phyloP scores from a whole-genome alignment of 148 eudicot genomes.

The Camellia granthamiana region DNA sequence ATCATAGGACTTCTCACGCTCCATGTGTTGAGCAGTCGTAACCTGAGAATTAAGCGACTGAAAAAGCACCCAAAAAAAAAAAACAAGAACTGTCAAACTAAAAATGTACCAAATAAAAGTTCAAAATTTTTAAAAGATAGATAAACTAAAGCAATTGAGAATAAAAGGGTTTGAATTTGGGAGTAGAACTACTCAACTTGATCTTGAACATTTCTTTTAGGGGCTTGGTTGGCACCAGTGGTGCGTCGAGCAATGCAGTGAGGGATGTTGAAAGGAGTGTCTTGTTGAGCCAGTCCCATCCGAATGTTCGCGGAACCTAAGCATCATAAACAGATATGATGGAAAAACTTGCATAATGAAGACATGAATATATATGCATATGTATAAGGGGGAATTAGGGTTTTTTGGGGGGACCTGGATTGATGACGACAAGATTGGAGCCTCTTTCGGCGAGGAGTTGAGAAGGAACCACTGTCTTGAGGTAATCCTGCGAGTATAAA shows the following conservation, averaged over 20 bases:
- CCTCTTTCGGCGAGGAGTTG: slow-evolving; percentile 91
- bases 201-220: slow-evolving; percentile 73
- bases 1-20: slow-evolving; percentile 92
- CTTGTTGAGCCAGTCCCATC: slow-evolving; percentile 79
- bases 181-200: slow-evolving; percentile 43
- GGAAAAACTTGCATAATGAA: neutral
- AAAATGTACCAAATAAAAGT: neutral
- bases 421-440: slow-evolving; percentile 82
- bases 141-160: neutral
- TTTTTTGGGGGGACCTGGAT: slow-evolving; percentile 63
- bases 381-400: slow-evolving; percentile 20
- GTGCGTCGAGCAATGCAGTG: slow-evolving; percentile 93
- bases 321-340: neutral
- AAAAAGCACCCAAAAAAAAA: slow-evolving; percentile 7
- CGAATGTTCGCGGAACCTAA: slow-evolving; percentile 88
- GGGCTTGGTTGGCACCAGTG: slow-evolving; percentile 55
- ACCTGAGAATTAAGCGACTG: slow-evolving; percentile 94
- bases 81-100: slow-evolving; percentile 3
- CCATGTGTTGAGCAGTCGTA: slow-evolving; percentile 84
- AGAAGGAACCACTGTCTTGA: slow-evolving; percentile 75
- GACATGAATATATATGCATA: neutral
- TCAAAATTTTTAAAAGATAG: neutral
- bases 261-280: slow-evolving; percentile 67
- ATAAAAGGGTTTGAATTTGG: neutral
- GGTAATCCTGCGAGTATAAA: slow-evolving; percentile 53